Conservation (phyloP, 164 flowering plant species). For the Aristolochia fimbriata region DNA sequence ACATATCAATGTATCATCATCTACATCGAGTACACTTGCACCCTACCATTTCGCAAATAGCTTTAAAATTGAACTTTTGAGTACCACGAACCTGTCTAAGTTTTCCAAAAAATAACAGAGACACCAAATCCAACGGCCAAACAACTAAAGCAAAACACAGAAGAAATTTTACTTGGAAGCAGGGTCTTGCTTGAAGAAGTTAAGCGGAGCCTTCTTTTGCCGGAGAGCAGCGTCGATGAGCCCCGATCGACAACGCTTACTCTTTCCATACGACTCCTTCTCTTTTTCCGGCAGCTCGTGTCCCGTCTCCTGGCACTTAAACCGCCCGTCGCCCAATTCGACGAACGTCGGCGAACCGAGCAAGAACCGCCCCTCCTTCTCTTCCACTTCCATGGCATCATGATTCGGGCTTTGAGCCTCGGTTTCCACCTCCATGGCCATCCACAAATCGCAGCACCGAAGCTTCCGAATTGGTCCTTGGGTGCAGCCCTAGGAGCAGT, state of each 20-base stretch:
- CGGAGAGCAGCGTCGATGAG: slow-evolving; percentile 54
- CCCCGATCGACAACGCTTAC: slow-evolving; percentile 76
- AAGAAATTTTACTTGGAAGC: slow-evolving; percentile 32
- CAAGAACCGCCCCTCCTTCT: slow-evolving; percentile 46
- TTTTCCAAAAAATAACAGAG: neutral
- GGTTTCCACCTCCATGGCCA: neutral
- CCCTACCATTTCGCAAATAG: no score
- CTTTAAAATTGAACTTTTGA: no score
- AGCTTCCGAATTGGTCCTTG: neutral
- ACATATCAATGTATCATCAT: no score
- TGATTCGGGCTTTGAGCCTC: neutral
- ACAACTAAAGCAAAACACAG: neutral
- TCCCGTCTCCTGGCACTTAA: slow-evolving; percentile 79
- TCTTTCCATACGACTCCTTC: slow-evolving; percentile 44
- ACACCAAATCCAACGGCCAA: neutral
- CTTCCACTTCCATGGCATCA: slow-evolving; percentile 5
- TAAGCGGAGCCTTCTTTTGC: slow-evolving; percentile 67
- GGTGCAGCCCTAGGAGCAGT: no score
- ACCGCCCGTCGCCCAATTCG: slow-evolving; percentile 60
- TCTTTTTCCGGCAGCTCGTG: slow-evolving; percentile 62
- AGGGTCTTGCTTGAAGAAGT: slow-evolving; percentile 73
- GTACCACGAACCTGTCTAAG: no score
- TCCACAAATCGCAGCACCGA: neutral
- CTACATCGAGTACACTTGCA: no score
- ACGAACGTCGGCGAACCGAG: slow-evolving; percentile 66